A percentile compares a stretch with the other conserved stretches of the same genome.
Evolutionary conservation across 331 rosid genomes (phyloP).

Genomic region (Arachis monticola): DNA sequence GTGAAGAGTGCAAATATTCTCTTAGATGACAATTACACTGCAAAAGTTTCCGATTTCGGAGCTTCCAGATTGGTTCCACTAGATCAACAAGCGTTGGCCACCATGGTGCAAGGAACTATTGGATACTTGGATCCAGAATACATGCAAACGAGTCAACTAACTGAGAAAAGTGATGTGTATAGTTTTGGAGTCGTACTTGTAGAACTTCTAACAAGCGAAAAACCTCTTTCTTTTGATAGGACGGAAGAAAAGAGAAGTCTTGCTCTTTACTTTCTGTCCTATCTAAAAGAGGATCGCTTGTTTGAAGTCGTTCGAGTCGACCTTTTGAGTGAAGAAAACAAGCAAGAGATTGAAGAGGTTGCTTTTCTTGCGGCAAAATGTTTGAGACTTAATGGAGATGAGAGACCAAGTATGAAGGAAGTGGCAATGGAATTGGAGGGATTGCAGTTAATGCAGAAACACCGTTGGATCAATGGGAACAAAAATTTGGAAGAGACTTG

Average conservation of each 20-base stretch:
- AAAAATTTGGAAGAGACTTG: background rate
- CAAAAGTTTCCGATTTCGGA: slow-evolving; percentile 34
- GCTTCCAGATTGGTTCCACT: slow-evolving; percentile 29
- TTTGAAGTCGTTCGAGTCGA: slow-evolving; percentile 15
- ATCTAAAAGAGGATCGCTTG: background rate
- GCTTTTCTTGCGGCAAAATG: slow-evolving; percentile 16
- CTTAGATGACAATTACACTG: slow-evolving; percentile 14
- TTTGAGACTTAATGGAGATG: background rate
- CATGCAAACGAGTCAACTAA: slow-evolving; percentile 24
- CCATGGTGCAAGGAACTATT: slow-evolving; percentile 36
- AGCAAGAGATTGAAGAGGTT: slow-evolving; percentile 23
- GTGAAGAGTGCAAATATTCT: slow-evolving; percentile 31
- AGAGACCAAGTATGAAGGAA: slow-evolving; percentile 14
- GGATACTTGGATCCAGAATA: slow-evolving; percentile 34
- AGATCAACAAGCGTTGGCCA: slow-evolving; percentile 22
- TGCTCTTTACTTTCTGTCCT: background rate
- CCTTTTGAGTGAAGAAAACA: slow-evolving; percentile 16
- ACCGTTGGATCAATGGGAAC: background rate
- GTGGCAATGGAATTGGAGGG: slow-evolving; percentile 6
- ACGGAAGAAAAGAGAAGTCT: slow-evolving; percentile 6
- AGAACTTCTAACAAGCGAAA: slow-evolving; percentile 15
- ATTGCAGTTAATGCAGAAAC: background rate
- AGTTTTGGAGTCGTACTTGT: slow-evolving; percentile 7
- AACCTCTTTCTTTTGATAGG: background rate
- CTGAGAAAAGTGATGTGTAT: slow-evolving; percentile 32